Evolutionary conservation across 2,329 filamentous ascomycete genomes (phyloP).

Genomic region (Diaporthe sp.): DNA sequence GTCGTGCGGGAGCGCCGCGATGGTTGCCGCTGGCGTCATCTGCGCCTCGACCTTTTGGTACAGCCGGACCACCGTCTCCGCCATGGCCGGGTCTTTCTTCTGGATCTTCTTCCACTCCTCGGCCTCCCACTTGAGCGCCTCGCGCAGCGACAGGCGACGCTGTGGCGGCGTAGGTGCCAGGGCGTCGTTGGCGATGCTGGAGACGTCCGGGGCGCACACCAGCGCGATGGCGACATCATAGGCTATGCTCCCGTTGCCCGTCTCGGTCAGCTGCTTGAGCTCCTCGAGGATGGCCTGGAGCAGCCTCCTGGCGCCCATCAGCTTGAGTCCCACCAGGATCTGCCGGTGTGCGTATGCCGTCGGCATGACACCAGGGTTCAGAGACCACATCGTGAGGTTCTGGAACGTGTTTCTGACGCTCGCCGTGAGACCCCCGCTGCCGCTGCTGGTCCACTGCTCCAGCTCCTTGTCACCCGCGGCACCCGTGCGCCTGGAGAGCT

Average conservation of each 20-base stretch:
- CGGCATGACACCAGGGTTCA: constrained; percentile 68
- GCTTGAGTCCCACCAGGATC: constrained; percentile 70
- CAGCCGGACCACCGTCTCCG: constrained; percentile 74
- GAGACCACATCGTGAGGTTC: constrained; percentile 75
- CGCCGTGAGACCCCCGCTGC: constrained; percentile 68
- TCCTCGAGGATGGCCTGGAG: constrained; percentile 77
- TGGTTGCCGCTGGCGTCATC: constrained; percentile 55
- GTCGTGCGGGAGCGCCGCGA: constrained; percentile 35
- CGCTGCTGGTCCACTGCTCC: constrained; percentile 73
- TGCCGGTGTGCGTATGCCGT: constrained; percentile 81
- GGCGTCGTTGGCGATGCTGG: constrained; percentile 60
- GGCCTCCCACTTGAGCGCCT: constrained; percentile 70
- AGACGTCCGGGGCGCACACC: constrained; percentile 75
- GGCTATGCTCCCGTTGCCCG: constrained; percentile 70
- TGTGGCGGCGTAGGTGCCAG: constrained; percentile 56
- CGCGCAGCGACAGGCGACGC: constrained; percentile 68
- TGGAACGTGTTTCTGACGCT: constrained; percentile 73
- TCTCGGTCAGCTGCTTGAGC: constrained; percentile 71
- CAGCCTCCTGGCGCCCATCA: constrained; percentile 73
- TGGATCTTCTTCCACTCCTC: constrained; percentile 70
- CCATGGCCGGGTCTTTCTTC: constrained; percentile 67
- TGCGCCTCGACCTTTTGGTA: constrained; percentile 76
- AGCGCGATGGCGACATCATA: constrained; percentile 76
- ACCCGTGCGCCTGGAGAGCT: constrained; percentile 71
- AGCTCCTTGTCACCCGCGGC: constrained; percentile 76